Base-by-base conservation (phyloP, 75 land plant species). In the Isoetes taiwanensis region DNA sequence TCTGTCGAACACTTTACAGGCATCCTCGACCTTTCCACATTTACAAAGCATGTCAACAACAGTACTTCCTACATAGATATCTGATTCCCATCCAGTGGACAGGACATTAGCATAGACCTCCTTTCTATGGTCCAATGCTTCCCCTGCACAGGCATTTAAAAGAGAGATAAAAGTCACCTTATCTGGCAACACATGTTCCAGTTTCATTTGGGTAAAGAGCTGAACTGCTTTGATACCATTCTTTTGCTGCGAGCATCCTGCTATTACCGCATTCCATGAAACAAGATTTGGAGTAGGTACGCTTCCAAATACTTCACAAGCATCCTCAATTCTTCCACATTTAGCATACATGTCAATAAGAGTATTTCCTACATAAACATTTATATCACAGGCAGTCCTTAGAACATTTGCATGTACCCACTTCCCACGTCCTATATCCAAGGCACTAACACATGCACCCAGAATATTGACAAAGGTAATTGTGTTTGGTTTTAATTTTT, bases 251-350 rank as follows among this genome's bases (percentile, higher is more conserved):
- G 43, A 32, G 40, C 66, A 68, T 21, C 72, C 65, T 19, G 85
- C 37, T 2, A 85, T 82, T 57, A 85, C 10, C 14, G 79, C 35
- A 43, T 75, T 81, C 85, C 86, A 85, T 40, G 90, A 43, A 20
- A 76, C 64, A 28, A 66, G 46, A 55, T 76, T 78, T 26, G 43
- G 70, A 2, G 38, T 48, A 35, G 39, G 38, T 43, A 61, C 33
- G 29, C 53, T 26, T 20, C 52, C 24, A 41, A 85, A 82, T 19
- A 78, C 35, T 34, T 20, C 59, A 25, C 26, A 27, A 9, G 77
- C 82, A 50, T 40, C 19, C 30, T 61, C 29, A 16, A 78, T 1
- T 20, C 61, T 42, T 12, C 77, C 70, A 62, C 67, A 64, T 59
- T 62, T 75, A 1, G 73, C 69, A 64, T 84, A 84, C 78, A 81